These are phyloP conservation scores for Nannizziopsis arthrosporioides DNA, from an alignment of 2,329 filamentous ascomycete species.

Conservation along the genomic window DNA sequence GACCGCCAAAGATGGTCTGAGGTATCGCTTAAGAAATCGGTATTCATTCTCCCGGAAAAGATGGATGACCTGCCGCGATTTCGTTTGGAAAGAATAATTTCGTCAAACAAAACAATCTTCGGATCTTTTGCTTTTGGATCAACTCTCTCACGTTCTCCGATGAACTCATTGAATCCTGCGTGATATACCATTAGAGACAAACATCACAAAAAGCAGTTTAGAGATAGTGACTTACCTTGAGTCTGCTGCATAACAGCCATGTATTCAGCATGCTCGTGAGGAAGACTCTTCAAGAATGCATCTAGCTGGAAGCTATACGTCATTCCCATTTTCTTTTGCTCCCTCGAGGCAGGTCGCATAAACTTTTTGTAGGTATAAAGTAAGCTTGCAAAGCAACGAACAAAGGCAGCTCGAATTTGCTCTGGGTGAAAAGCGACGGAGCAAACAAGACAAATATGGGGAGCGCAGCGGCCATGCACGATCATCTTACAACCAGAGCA, in stretches of 20 bases:
- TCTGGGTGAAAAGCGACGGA: slow-evolving; percentile 56
- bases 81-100: slow-evolving; percentile 53
- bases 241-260: slow-evolving; percentile 53
- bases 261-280: slow-evolving; percentile 53
- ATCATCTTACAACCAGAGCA: slow-evolving; percentile 39
- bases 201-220: background rate
- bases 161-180: slow-evolving; percentile 51
- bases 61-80: slow-evolving; percentile 49
- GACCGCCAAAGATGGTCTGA: slow-evolving; percentile 54
- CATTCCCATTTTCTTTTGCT: slow-evolving; percentile 52
- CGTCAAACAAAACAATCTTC: slow-evolving; percentile 50
- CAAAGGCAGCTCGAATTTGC: slow-evolving; percentile 56
- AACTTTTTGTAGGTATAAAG: slow-evolving; percentile 59
- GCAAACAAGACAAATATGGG: slow-evolving; percentile 52
- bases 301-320: slow-evolving; percentile 56
- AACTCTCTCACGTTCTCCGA: slow-evolving; percentile 49
- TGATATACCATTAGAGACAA: slow-evolving; percentile 12
- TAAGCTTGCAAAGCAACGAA: slow-evolving; percentile 56
- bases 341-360: slow-evolving; percentile 46
- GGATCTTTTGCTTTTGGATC: slow-evolving; percentile 43
- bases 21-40: slow-evolving; percentile 51
- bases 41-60: slow-evolving; percentile 40
- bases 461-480: slow-evolving; percentile 49
- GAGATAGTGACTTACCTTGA: slow-evolving; percentile 37
- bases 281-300: slow-evolving; percentile 52